Evolutionary conservation across 805 yeast genomes (phyloP).

Genomic region (Yarrowia deformans): DNA sequence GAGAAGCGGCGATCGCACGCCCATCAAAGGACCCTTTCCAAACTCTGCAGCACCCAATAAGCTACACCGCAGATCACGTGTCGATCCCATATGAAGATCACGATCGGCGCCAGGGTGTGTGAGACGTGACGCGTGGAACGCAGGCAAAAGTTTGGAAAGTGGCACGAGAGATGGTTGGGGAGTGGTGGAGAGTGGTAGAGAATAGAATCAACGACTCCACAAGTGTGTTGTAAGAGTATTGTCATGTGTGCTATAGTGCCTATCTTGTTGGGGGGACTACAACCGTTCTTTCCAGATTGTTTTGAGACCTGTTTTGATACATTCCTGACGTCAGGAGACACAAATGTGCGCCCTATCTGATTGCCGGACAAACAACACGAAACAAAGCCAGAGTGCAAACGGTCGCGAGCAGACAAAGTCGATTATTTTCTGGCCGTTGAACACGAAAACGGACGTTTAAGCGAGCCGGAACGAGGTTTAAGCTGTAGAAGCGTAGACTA

Average conservation of each 20-base stretch:
- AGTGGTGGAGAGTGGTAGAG: too few relatives aligned
- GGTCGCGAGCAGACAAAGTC: not conserved
- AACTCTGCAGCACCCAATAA: not conserved
- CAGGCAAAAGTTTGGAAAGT: not conserved
- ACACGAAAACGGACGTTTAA: not conserved
- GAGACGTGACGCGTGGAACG: slow-evolving; percentile 26
- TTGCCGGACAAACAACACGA: not conserved
- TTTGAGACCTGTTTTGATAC: not conserved
- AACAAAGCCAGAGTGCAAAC: not conserved
- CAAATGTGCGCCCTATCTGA: not conserved
- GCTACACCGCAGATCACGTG: slow-evolving; percentile 14
- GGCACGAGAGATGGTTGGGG: too few relatives aligned
- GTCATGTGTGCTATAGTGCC: not conserved
- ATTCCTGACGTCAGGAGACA: not conserved
- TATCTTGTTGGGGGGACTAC: not conserved
- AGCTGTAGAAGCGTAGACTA: not conserved
- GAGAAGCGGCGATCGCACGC: not conserved
- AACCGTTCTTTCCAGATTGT: not conserved
- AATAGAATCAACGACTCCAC: too few relatives aligned
- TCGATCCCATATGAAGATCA: slow-evolving; percentile 18
- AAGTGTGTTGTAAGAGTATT: too few relatives aligned
- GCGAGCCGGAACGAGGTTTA: not conserved
- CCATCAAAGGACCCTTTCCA: slow-evolving; percentile 1
- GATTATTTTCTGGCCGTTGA: not conserved
- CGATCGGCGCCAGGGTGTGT: slow-evolving; percentile 17